A percentile compares a stretch with the other conserved stretches of the same genome.
Conservation (phyloP, 257 asterid genomes). For the Penstemon barbatus region DNA sequence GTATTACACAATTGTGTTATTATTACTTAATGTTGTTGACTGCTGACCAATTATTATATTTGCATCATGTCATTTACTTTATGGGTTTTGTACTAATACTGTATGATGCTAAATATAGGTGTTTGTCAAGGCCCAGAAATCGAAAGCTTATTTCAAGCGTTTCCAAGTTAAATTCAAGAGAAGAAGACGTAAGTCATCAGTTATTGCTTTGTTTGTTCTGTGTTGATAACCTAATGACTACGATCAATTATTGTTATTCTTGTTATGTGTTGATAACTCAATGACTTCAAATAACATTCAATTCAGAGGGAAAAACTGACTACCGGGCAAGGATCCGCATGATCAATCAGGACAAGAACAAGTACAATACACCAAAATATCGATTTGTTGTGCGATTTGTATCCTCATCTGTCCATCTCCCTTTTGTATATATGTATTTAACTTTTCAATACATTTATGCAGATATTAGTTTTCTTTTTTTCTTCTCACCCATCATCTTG, state of each 20-base stretch:
- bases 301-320: constrained; percentile 58
- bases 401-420: constrained; percentile 22
- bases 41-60: background rate
- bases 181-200: constrained; percentile 40
- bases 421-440: background rate
- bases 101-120: constrained; percentile 21
- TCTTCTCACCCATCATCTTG: background rate
- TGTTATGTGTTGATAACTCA: background rate
- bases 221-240: background rate
- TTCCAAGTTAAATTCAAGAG: constrained; percentile 59
- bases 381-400: constrained; percentile 52
- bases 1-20: background rate
- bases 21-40: background rate
- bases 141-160: constrained; percentile 54
- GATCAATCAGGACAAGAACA: constrained; percentile 57
- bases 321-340: constrained; percentile 55
- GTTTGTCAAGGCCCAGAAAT: constrained; percentile 46
- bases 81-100: background rate
- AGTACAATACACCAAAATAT: constrained; percentile 53
- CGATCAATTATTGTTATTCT: background rate
- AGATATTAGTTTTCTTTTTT: background rate
- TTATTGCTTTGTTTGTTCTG: background rate
- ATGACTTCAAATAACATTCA: background rate
- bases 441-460: too few species aligned
- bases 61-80: background rate